phyloP scores from a whole-genome alignment of 2,329 filamentous ascomycete genomes.

The Fusarium foetens region DNA sequence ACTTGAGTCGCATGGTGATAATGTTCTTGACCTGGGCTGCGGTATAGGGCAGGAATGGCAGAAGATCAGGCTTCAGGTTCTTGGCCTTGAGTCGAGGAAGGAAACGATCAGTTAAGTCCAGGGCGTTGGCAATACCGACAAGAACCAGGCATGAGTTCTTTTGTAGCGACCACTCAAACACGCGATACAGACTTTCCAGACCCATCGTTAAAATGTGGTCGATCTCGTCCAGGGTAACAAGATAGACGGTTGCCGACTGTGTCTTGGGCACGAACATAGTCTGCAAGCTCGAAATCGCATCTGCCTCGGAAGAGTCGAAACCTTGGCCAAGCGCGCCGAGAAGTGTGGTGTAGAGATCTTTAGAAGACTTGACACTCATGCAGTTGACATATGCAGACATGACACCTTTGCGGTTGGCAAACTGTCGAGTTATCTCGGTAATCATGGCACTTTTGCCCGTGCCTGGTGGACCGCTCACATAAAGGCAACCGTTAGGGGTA shows the following conservation, averaged over 20 bases:
- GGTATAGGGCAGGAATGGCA: slow-evolving; percentile 94
- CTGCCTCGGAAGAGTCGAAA: slow-evolving; percentile 68
- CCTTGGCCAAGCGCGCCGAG: slow-evolving; percentile 74
- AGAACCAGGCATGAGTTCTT: slow-evolving; percentile 82
- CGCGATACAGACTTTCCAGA: slow-evolving; percentile 85
- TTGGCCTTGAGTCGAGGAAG: slow-evolving; percentile 92
- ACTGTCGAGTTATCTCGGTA: slow-evolving; percentile 75
- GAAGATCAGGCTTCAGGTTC: slow-evolving; percentile 87
- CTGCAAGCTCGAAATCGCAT: slow-evolving; percentile 75
- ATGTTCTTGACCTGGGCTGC: slow-evolving; percentile 88
- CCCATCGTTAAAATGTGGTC: slow-evolving; percentile 92
- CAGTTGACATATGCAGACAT: slow-evolving; percentile 90
- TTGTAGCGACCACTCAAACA: slow-evolving; percentile 97
- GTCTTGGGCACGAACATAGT: slow-evolving; percentile 75
- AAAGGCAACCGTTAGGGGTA: slow-evolving; percentile 81
- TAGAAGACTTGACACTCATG: slow-evolving; percentile 92
- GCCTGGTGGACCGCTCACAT: slow-evolving; percentile 94
- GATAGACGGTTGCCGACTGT: slow-evolving; percentile 67
- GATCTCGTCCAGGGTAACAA: slow-evolving; percentile 95
- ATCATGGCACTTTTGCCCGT: slow-evolving; percentile 98
- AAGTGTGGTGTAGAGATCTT: slow-evolving; percentile 84
- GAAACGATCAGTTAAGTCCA: slow-evolving; percentile 95
- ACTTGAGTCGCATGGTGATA: slow-evolving; percentile 83
- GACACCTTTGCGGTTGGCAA: slow-evolving; percentile 63
- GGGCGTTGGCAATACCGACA: slow-evolving; percentile 93